A percentile compares a stretch with the other conserved stretches of the same genome.
These are phyloP conservation scores for Hypoxylon sp. DNA, from an alignment of 2,329 filamentous ascomycete species.

Conservation along the genomic window DNA sequence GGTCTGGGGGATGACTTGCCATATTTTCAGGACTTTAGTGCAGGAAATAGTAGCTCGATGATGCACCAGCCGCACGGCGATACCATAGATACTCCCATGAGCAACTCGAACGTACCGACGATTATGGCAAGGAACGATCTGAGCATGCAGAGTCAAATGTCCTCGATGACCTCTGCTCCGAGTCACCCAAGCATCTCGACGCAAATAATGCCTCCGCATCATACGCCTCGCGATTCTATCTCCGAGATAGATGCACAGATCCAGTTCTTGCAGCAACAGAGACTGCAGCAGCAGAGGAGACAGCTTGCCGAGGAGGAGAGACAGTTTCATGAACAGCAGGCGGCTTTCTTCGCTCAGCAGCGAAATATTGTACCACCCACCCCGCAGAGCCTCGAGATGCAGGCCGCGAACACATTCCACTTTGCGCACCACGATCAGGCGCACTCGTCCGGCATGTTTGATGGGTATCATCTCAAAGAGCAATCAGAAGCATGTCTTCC, in stretches of 20 bases:
- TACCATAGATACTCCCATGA: conserved; percentile 63
- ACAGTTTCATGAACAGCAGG: conserved; percentile 56
- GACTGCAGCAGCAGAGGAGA: conserved; percentile 69
- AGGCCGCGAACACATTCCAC: conserved; percentile 69
- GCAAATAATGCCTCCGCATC: conserved; percentile 59
- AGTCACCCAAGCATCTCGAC: conserved; percentile 61
- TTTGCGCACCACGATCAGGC: conserved; percentile 69
- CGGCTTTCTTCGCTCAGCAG: conserved; percentile 66
- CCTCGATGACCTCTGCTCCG: conserved; percentile 61
- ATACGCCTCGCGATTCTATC: conserved; percentile 63
- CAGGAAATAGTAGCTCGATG: conserved; percentile 54
- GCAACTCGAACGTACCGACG: conserved; percentile 56
- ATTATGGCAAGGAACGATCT: conserved; percentile 54
- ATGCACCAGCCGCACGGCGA: conserved; percentile 56
- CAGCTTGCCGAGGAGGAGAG: conserved; percentile 68
- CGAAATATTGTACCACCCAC: conserved; percentile 77
- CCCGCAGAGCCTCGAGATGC: conserved; percentile 83
- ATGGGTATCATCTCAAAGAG: conserved; percentile 75
- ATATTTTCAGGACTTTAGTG: conserved; percentile 69
- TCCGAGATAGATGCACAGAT: conserved; percentile 74
- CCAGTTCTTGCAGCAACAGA: conserved; percentile 73
- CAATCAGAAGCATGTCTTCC: conserved; percentile 70
- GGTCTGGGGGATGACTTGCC: conserved; percentile 65
- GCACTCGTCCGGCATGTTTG: conserved; percentile 71
- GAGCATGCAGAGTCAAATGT: conserved; percentile 59